A percentile compares a stretch with the other conserved stretches of the same genome.
Evolutionary conservation across 2,329 filamentous ascomycete species (phyloP).

Genomic region (Mycosphaerella sp.): DNA sequence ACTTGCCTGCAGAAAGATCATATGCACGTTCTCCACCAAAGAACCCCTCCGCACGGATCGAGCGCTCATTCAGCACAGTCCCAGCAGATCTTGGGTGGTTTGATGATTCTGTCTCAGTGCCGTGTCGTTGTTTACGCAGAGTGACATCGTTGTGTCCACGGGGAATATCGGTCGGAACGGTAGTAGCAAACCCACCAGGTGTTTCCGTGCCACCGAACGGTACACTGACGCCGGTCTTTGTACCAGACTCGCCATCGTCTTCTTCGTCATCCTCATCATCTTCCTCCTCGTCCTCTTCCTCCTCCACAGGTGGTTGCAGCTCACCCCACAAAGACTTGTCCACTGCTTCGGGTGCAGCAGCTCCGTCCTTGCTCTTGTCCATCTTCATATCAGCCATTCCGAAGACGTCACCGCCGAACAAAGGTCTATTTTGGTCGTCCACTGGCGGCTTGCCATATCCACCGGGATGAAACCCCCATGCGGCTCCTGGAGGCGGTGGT

Average conservation of each 20-base stretch:
- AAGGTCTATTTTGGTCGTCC: conserved; percentile 82
- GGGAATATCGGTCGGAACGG: conserved; percentile 71
- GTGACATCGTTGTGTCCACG: conserved; percentile 79
- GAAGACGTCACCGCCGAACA: conserved; percentile 93
- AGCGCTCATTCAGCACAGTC: conserved; percentile 81
- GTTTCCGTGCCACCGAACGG: conserved; percentile 64
- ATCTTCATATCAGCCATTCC: conserved; percentile 53
- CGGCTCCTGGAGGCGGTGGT: conserved; percentile 77
- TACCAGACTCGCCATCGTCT: conserved; percentile 57
- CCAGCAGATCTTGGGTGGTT: conserved; percentile 70
- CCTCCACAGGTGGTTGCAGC: conserved; percentile 64
- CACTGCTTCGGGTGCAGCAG: conserved; percentile 63
- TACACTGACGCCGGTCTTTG: conserved; percentile 58
- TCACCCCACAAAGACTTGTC: conserved; percentile 91
- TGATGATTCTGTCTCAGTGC: conserved; percentile 81
- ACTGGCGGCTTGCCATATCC: conserved; percentile 95
- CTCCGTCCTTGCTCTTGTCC: conserved; percentile 52
- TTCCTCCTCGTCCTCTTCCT: conserved; percentile 52
- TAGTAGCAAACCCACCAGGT: conserved; percentile 71
- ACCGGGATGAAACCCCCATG: conserved; percentile 92
- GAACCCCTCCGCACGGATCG: conserved; percentile 81
- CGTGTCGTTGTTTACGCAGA: conserved; percentile 76
- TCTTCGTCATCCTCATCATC: conserved; percentile 64
- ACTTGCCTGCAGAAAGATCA: conserved; percentile 54
- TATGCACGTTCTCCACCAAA: conserved; percentile 94